Conservation (phyloP, 2,329 filamentous ascomycete species). For the Trichoderma gracile region DNA sequence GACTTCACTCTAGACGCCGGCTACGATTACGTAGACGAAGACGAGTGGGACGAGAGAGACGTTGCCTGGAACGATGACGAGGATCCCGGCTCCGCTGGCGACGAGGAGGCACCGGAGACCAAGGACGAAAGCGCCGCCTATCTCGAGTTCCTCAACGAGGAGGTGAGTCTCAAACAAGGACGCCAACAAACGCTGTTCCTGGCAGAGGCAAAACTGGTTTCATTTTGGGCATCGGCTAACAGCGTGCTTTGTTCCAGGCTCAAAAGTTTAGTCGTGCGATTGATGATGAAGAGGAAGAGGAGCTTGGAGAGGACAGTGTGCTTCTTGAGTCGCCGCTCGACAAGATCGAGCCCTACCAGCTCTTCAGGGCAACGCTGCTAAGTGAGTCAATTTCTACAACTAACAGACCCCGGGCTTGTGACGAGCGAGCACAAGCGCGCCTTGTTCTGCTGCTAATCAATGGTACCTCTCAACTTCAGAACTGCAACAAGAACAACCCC, state of each 20-base stretch:
- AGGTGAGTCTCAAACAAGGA: constrained; percentile 52
- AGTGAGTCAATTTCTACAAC: constrained; percentile 59
- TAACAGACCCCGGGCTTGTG: not conserved
- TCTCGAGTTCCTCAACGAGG: constrained; percentile 91
- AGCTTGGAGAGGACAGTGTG: constrained; percentile 88
- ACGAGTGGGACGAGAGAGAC: constrained; percentile 81
- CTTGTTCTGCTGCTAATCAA: constrained; percentile 31
- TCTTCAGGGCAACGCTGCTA: constrained; percentile 80
- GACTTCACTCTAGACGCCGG: constrained; percentile 72
- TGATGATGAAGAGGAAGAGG: constrained; percentile 74
- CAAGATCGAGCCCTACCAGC: constrained; percentile 88
- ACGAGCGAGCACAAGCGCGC: not conserved
- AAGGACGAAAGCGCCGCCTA: constrained; percentile 94
- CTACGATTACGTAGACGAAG: constrained; percentile 69
- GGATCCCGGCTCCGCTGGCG: constrained; percentile 60
- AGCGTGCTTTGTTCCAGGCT: constrained; percentile 54
- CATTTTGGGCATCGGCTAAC: not conserved
- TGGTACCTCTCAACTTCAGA: constrained; percentile 49
- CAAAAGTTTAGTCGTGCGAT: constrained; percentile 76
- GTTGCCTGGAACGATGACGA: constrained; percentile 77
- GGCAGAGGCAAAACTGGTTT: no score
- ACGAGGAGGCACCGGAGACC: constrained; percentile 64
- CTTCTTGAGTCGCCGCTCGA: constrained; percentile 92
- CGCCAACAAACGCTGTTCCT: no score
- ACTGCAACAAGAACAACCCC: constrained; percentile 87